Evolutionary conservation across 108 stramenopile genomes (phyloP).

Genomic region (Skeletonema tropicum): DNA sequence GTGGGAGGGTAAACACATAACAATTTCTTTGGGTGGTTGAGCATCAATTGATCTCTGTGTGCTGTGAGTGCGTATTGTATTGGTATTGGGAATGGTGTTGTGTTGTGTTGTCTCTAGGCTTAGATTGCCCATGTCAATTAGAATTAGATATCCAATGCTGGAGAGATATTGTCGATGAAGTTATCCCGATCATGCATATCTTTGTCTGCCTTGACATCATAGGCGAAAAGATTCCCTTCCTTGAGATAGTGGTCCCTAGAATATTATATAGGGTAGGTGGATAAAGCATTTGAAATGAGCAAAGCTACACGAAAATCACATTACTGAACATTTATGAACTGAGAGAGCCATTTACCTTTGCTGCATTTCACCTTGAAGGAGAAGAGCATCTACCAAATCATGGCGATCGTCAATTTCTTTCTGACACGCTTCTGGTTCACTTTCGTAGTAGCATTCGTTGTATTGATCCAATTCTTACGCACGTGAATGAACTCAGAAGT

Average conservation of each 20-base stretch:
- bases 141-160: constrained; percentile 24
- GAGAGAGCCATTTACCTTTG: constrained; percentile 8
- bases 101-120: too few species aligned
- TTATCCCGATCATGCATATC: constrained; percentile 41
- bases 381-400: constrained; percentile 27
- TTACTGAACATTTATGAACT: too few species aligned
- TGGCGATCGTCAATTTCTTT: constrained; percentile 40
- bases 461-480: constrained; percentile 39
- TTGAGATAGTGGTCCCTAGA: constrained; percentile 15
- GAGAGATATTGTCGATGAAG: constrained; percentile 25
- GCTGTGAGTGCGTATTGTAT: background rate
- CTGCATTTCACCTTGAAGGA: constrained; percentile 36
- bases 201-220: constrained; percentile 32
- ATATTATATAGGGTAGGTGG: too few species aligned
- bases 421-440: constrained; percentile 22
- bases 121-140: constrained; percentile 6
- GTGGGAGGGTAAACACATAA: too few species aligned
- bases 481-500: too few species aligned
- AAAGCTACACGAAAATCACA: too few species aligned
- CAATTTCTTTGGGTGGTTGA: too few species aligned
- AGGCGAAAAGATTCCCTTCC: constrained; percentile 33
- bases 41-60: too few species aligned
- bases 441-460: constrained; percentile 41
- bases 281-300: background rate
- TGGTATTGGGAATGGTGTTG: constrained; percentile 19